phyloP scores from a whole-genome alignment of 2,329 filamentous ascomycete genomes.

The Ceratocystis destructans region DNA sequence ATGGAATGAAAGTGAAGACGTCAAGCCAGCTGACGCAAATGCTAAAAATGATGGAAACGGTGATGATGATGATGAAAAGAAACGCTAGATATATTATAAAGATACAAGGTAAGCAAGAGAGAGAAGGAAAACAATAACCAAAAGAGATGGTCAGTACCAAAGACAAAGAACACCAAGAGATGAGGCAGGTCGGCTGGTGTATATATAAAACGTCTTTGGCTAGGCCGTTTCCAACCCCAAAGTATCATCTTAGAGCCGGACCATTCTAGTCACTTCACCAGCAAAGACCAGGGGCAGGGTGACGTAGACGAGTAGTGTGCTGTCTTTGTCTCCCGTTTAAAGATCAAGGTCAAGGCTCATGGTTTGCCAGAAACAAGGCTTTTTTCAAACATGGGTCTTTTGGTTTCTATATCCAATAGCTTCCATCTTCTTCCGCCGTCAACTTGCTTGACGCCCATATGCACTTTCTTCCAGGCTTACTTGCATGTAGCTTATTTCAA shows the following conservation, averaged over 20 bases:
- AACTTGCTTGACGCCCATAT: neutral
- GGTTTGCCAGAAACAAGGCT: no score
- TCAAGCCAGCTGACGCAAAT: conserved; percentile 14
- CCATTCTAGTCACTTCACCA: neutral
- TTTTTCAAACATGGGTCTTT: no score
- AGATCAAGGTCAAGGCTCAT: no score
- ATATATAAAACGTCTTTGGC: neutral
- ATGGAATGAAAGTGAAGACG: neutral
- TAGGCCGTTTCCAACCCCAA: neutral
- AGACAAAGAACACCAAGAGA: neutral
- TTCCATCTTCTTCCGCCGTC: neutral
- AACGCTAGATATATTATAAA: neutral
- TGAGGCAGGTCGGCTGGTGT: neutral
- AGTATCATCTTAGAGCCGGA: neutral
- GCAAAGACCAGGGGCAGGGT: neutral
- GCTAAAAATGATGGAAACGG: neutral
- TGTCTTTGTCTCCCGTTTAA: neutral
- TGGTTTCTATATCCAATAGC: no score
- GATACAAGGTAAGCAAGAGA: neutral
- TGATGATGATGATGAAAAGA: neutral
- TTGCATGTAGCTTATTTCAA: neutral
- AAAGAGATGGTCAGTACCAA: neutral
- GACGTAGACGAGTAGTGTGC: neutral
- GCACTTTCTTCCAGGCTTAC: neutral
- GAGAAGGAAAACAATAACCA: neutral